phyloP scores from a whole-genome alignment of 768 basidiomycete genomes.

The Gyrodon lividus region DNA sequence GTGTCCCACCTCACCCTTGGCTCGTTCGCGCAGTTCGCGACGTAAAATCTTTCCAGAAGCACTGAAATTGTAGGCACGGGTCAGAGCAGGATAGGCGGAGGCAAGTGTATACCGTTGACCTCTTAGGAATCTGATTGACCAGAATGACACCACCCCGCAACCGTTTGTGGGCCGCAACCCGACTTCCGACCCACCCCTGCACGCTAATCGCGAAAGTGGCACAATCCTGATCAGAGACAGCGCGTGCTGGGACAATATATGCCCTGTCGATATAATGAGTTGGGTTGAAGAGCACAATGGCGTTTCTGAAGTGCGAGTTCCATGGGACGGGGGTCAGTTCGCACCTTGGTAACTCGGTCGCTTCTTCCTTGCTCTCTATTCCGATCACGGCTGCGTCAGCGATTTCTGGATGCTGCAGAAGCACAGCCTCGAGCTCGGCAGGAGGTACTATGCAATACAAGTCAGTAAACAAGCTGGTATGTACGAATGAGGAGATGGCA shows the following conservation, averaged over 20 bases:
- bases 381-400: conserved; percentile 84
- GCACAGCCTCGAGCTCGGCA: conserved; percentile 77
- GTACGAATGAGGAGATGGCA: conserved; percentile 4
- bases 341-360: conserved; percentile 79
- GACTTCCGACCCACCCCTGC: conserved; percentile 61
- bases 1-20: conserved; percentile 49
- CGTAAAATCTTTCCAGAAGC: conserved; percentile 88
- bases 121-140: conserved; percentile 44
- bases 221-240: conserved; percentile 16
- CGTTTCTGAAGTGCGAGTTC: no score
- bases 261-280: conserved; percentile 40
- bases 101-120: conserved; percentile 8
- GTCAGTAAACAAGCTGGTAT: background rate
- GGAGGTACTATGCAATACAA: conserved; percentile 60
- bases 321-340: background rate
- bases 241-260: conserved; percentile 44
- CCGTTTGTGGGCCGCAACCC: conserved; percentile 74
- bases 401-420: conserved; percentile 72
- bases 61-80: conserved; percentile 35
- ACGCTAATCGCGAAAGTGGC: conserved; percentile 47
- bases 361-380: conserved; percentile 59
- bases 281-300: background rate
- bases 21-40: conserved; percentile 68
- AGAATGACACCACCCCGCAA: conserved; percentile 72
- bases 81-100: background rate